Conservation (phyloP, 2,329 filamentous ascomycete genomes). For the Xylariales sp. region DNA sequence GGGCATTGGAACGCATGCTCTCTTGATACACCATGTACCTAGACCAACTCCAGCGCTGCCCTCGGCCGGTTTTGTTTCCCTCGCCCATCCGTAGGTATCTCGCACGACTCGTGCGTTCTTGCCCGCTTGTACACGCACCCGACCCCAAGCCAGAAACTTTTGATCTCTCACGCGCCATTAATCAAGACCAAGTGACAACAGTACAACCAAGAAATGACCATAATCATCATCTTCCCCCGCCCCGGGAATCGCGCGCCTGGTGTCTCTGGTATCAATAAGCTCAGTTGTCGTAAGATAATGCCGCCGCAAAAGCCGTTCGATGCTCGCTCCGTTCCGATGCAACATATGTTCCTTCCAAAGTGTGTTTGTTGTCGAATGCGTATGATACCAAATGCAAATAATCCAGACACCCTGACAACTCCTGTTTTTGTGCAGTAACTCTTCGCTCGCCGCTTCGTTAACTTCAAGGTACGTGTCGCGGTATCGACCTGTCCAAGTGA, state of each 20-base stretch:
- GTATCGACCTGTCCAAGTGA: slow-evolving; percentile 17
- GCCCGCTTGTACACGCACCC: neutral
- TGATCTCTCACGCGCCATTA: too few species aligned
- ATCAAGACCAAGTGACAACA: too few species aligned
- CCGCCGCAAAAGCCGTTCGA: slow-evolving; percentile 8
- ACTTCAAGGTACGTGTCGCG: slow-evolving; percentile 13
- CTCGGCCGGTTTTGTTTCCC: too few species aligned
- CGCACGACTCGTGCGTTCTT: neutral
- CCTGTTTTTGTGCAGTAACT: too few species aligned
- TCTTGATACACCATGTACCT: neutral
- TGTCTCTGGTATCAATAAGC: too few species aligned
- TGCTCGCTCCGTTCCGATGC: slow-evolving; percentile 19
- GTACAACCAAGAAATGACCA: too few species aligned
- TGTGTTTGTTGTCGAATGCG: neutral
- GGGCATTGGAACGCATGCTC: neutral
- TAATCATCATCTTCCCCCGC: too few species aligned
- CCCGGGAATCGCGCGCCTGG: too few species aligned
- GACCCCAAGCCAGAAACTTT: too few species aligned
- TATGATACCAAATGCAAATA: neutral
- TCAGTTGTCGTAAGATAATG: too few species aligned
- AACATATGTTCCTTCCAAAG: slow-evolving; percentile 4
- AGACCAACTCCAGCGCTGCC: neutral
- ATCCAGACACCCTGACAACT: neutral
- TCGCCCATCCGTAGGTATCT: neutral
- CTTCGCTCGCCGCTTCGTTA: too few species aligned